Evolutionary conservation across 768 basidiomycete species (phyloP).

Genomic region (Termitomyces sp.): DNA sequence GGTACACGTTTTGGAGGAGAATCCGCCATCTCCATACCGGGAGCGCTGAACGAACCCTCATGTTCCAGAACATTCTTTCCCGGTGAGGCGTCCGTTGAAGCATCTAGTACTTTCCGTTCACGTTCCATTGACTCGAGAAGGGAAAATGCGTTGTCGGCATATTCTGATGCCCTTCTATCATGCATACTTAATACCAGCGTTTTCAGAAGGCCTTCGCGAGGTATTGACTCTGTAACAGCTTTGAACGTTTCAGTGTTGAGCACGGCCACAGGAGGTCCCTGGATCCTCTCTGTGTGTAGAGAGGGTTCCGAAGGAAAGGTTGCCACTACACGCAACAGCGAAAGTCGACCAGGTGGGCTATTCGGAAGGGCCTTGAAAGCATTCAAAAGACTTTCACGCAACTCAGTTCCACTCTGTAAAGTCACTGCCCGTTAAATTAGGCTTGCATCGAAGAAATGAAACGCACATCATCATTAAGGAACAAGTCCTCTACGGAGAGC

Average conservation of each 20-base stretch:
- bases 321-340: neutral
- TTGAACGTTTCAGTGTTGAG: neutral
- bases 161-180: neutral
- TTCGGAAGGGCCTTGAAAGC: constrained; percentile 1
- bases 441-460: neutral
- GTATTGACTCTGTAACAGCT: neutral
- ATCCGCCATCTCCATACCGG: neutral
- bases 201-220: neutral
- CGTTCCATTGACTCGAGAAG: neutral
- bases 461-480: neutral
- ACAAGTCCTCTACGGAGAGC: neutral
- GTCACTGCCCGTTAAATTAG: neutral
- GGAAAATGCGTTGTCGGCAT: neutral
- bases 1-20: neutral
- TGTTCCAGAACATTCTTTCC: neutral
- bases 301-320: neutral
- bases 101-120: neutral
- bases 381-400: neutral
- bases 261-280: neutral
- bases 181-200: constrained; percentile 3
- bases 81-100: neutral
- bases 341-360: neutral
- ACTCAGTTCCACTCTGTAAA: neutral
- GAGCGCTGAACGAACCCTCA: neutral
- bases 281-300: neutral